Evolutionary conservation across 345 rosid genomes (phyloP).

Genomic region (Salix purpurea): DNA sequence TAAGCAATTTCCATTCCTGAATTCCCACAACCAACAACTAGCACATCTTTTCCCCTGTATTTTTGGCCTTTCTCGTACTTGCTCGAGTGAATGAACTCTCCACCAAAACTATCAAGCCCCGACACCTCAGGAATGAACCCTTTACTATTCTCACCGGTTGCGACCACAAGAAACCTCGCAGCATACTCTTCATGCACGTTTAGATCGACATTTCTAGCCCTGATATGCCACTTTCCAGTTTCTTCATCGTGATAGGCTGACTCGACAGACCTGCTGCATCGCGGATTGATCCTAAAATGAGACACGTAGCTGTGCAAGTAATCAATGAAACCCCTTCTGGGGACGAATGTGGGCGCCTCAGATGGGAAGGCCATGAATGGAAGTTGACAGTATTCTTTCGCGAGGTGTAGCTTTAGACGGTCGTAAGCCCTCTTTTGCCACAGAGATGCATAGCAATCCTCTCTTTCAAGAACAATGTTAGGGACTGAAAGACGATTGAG

Average conservation of each 20-base stretch:
- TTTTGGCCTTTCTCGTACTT: constrained; percentile 8
- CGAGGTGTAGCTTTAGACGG: constrained; percentile 14
- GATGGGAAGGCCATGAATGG: constrained; percentile 15
- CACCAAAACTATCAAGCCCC: constrained; percentile 19
- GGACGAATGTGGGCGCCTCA: not conserved
- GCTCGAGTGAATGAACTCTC: constrained; percentile 15
- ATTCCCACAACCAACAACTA: constrained; percentile 30
- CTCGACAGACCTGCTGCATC: constrained; percentile 1
- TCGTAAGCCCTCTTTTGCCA: constrained; percentile 25
- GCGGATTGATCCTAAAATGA: not conserved
- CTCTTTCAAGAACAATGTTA: constrained; percentile 17
- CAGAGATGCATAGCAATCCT: constrained; percentile 16
- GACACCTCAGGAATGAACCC: constrained; percentile 11
- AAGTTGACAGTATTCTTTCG: constrained; percentile 18
- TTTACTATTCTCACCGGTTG: constrained; percentile 28
- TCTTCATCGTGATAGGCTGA: not conserved
- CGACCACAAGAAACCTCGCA: constrained; percentile 18
- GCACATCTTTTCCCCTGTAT: constrained; percentile 7
- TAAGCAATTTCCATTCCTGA: constrained; percentile 31
- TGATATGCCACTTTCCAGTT: constrained; percentile 4
- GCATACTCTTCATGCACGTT: constrained; percentile 4
- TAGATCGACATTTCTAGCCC: not conserved
- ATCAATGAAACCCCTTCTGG: constrained; percentile 4
- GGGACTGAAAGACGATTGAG: constrained; percentile 2
- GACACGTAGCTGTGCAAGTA: constrained; percentile 16